Evolutionary conservation across 805 yeast genomes (phyloP).

Genomic region (Myxozyma melibiosi): DNA sequence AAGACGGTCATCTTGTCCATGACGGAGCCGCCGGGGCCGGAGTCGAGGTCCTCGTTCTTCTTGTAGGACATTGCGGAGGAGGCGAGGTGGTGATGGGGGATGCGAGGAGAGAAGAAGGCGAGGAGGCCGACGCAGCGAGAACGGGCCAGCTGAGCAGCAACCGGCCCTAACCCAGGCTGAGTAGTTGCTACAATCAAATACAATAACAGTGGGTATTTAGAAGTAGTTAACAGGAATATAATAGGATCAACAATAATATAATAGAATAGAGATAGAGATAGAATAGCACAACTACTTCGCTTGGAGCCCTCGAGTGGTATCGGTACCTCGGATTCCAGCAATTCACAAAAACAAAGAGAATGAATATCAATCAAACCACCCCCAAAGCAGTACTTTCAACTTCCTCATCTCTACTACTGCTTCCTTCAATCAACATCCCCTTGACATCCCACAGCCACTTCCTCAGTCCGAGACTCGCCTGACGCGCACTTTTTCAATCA

Average conservation of each 20-base stretch:
- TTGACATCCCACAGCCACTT: no score
- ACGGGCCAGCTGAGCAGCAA: no score
- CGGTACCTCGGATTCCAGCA: constrained; percentile 3
- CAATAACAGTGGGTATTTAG: no score
- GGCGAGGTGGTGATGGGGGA: background rate
- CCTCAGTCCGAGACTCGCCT: background rate
- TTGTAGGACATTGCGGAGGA: constrained; percentile 72
- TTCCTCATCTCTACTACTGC: no score
- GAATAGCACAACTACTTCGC: background rate
- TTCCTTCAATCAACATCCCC: no score
- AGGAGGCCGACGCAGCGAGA: no score
- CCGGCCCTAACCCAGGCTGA: no score
- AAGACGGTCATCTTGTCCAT: constrained; percentile 97
- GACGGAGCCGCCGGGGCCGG: constrained; percentile 50
- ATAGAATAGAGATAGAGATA: background rate
- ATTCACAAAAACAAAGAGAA: background rate
- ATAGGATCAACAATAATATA: background rate
- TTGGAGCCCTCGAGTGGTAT: constrained; percentile 11
- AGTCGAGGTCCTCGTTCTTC: constrained; percentile 75
- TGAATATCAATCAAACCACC: background rate
- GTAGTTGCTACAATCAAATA: no score
- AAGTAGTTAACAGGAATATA: no score
- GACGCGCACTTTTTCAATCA: no score
- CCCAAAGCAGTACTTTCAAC: background rate
- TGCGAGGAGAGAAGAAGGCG: background rate